Conservation (phyloP, 78 protist species). For the Planoprotostelium fungivorum region DNA sequence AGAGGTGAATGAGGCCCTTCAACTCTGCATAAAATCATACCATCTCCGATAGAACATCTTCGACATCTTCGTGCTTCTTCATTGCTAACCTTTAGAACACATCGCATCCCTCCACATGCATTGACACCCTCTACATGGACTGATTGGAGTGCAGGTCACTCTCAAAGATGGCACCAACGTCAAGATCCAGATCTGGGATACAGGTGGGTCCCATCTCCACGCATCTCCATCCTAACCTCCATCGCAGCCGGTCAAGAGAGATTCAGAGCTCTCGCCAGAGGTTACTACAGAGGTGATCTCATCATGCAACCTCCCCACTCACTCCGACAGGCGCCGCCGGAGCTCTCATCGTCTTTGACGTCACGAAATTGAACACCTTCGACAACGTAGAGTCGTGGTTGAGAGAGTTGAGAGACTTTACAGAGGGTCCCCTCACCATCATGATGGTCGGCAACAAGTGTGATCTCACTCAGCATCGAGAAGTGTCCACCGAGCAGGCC, state of each 20-base stretch:
- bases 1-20: not conserved
- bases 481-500: not conserved
- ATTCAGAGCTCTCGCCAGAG: not conserved
- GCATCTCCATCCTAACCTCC: not conserved
- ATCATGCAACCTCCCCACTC: not conserved
- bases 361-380: not conserved
- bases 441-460: not conserved
- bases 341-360: not conserved
- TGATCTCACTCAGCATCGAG: not conserved
- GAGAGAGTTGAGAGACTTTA: not conserved
- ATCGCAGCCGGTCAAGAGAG: not conserved
- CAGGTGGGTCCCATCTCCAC: not conserved
- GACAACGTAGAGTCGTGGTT: not conserved
- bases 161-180: not conserved
- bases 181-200: not conserved
- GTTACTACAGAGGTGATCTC: not conserved
- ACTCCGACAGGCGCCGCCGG: not conserved
- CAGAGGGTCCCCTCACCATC: not conserved
- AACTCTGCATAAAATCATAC: too few relatives aligned
- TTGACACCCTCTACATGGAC: too few relatives aligned
- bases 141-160: not conserved
- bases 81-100: too few relatives aligned
- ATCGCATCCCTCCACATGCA: too few relatives aligned
- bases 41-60: too few relatives aligned
- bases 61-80: too few relatives aligned